Base-by-base conservation (phyloP, 345 rosid species). In the Bruguiera sexangula region DNA sequence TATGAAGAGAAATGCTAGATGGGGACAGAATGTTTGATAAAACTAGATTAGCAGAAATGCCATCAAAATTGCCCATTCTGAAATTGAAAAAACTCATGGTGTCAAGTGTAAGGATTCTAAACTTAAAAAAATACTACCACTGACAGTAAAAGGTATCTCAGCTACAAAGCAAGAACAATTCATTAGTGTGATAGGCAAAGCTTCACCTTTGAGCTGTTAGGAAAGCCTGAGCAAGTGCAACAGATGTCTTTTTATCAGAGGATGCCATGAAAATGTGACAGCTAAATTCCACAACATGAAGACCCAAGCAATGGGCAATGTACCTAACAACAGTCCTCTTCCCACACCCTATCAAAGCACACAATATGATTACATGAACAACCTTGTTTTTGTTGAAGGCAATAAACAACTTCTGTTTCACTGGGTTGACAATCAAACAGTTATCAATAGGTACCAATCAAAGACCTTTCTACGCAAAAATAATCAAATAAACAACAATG, bases 261-360 rank as follows among this genome's bases (percentile, higher is more conserved):
- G 98, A 84, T 27, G 93, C 79, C 80, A 78, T 78, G 64, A 94
- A 80, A 78, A 67, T 84, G 75, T 92, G 95, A 75, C 99, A 95
- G 80, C 96, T 95, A 80, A 84, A 83, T 79, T 95, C 99, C 73
- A 95, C 93, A 27, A 92, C 91, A 85, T 92, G 97, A 73, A 92
- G 73, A 58, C 97, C 97, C 83, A 92, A 68, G 51, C 88, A 80
- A 63, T 76, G 78, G 70, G 96, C 89, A 75, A 95, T 83, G 76
- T 88, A 80, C 79, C 84, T 87, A 79, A 95, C 82, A 77, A 88
- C 89, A 30, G 96, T 90, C 83, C 85, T 88, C 89, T 92, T 95
- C 70, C 99, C 96, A 67, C 91, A 88, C 54, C 99, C 99, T 95
- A 81, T 76, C 75, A 67, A 74, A 65, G 21, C 6, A 18, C 30